A percentile compares a stretch with the other conserved stretches of the same genome.
phyloP scores from a whole-genome alignment of 1,284 basidiomycete species.

The Athelia sp. region DNA sequence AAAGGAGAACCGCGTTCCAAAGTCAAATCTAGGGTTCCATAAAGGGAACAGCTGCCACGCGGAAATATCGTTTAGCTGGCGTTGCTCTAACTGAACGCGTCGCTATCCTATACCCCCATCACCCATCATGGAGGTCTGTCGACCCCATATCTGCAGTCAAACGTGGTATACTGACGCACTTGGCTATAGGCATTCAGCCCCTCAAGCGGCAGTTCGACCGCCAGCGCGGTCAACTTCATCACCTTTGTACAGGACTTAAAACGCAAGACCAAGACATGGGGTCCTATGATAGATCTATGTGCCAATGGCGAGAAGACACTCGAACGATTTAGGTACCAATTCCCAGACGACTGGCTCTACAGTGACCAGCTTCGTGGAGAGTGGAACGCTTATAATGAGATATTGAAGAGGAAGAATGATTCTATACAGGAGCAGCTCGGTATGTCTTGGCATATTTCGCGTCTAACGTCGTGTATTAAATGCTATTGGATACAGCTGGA shows the following conservation, averaged over 20 bases:
- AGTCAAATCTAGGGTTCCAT: conserved; percentile 4
- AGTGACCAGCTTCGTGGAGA: conserved; percentile 96
- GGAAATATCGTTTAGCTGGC: background rate
- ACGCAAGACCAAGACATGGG: conserved; percentile 94
- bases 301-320: conserved; percentile 94
- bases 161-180: background rate
- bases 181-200: conserved; percentile 48
- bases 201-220: conserved; percentile 48
- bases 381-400: conserved; percentile 98
- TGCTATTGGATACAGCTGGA: conserved; percentile 55
- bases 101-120: background rate
- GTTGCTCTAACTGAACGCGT: background rate
- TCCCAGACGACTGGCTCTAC: conserved; percentile 96
- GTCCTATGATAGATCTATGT: conserved; percentile 94
- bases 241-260: conserved; percentile 99
- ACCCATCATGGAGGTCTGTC: conserved; percentile 26
- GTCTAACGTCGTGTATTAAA: background rate
- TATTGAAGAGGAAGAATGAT: conserved; percentile 96
- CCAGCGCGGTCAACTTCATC: conserved; percentile 97
- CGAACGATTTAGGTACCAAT: conserved; percentile 95
- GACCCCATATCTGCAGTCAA: background rate
- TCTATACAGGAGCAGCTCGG: conserved; percentile 97
- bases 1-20: conserved; percentile 8
- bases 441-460: conserved; percentile 27
- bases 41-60: background rate